Conservation (phyloP, 1,284 basidiomycete species). For the Cystobasidiaceae sp. region DNA sequence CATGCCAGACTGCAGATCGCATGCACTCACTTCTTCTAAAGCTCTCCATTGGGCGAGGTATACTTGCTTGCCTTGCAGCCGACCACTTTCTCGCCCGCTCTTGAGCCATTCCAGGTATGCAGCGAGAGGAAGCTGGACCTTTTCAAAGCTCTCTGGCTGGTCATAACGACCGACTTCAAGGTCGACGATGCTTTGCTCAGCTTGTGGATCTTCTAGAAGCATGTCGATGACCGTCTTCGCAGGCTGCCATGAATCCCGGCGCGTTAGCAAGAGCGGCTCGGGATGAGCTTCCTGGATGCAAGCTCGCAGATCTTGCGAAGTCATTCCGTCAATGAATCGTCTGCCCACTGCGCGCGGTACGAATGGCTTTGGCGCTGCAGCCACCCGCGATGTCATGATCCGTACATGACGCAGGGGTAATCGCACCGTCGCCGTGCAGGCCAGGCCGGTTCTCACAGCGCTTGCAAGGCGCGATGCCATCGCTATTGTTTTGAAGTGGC, state of each 20-base stretch:
- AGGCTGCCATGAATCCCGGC: not conserved
- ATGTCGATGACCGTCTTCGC: conserved; percentile 3
- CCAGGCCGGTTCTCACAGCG: too few relatives aligned
- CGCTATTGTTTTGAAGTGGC: too few relatives aligned
- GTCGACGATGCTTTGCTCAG: conserved; percentile 21
- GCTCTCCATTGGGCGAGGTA: conserved; percentile 31
- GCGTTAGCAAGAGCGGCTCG: not conserved
- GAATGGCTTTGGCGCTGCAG: too few relatives aligned
- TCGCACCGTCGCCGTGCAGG: too few relatives aligned
- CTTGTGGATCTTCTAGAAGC: conserved; percentile 19
- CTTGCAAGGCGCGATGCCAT: too few relatives aligned
- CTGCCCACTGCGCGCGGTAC: too few relatives aligned
- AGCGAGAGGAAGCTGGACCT: conserved; percentile 24
- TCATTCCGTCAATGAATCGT: too few relatives aligned
- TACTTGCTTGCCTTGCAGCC: conserved; percentile 22
- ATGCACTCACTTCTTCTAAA: conserved; percentile 25
- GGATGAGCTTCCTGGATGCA: not conserved
- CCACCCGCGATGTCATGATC: too few relatives aligned
- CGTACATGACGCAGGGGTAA: too few relatives aligned
- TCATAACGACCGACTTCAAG: conserved; percentile 30
- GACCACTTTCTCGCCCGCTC: conserved; percentile 8
- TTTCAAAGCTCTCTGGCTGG: conserved; percentile 10
- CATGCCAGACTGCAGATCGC: too few relatives aligned
- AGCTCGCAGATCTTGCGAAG: too few relatives aligned
- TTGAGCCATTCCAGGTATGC: conserved; percentile 27